Conservation (phyloP, 2,329 filamentous ascomycete genomes). For the Fusarium continuum region DNA sequence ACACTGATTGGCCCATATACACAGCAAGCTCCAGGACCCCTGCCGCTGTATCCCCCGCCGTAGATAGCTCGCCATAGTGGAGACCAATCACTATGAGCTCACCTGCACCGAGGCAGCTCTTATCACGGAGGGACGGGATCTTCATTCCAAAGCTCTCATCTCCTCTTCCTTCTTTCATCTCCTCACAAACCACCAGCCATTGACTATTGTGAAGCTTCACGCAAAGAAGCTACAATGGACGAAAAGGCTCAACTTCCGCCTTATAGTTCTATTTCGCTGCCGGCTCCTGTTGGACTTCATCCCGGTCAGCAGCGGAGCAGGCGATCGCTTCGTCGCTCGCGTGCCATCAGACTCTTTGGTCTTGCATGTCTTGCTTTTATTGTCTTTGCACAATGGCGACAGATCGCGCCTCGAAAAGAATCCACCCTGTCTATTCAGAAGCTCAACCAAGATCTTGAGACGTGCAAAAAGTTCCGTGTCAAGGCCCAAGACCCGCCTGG, state of each 20-base stretch:
- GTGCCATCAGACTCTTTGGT: conserved; percentile 54
- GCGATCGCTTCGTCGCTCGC: conserved; percentile 53
- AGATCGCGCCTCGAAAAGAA: conserved; percentile 46
- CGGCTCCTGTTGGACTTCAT: conserved; percentile 30
- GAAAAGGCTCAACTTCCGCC: conserved; percentile 58
- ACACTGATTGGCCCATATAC: neutral
- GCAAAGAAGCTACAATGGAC: conserved; percentile 38
- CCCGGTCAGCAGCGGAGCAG: conserved; percentile 33
- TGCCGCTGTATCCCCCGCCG: conserved; percentile 1
- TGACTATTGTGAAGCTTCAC: neutral
- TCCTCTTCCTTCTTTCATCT: neutral
- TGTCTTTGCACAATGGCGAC: conserved; percentile 59
- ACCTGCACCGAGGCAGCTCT: conserved; percentile 5
- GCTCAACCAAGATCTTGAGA: conserved; percentile 62
- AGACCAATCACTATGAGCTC: conserved; percentile 20
- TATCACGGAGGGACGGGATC: conserved; percentile 21
- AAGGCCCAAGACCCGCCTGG: conserved; percentile 66
- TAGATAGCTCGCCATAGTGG: conserved; percentile 21
- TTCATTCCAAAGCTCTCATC: conserved; percentile 28
- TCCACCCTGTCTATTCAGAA: conserved; percentile 60
- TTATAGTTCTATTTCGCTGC: conserved; percentile 51
- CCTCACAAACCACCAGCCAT: neutral
- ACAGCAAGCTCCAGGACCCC: neutral
- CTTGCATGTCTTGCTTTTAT: conserved; percentile 61
- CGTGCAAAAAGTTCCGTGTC: conserved; percentile 63